Evolutionary conservation across 1,139 yeast genomes (phyloP).

Genomic region (Pichia sp.): DNA sequence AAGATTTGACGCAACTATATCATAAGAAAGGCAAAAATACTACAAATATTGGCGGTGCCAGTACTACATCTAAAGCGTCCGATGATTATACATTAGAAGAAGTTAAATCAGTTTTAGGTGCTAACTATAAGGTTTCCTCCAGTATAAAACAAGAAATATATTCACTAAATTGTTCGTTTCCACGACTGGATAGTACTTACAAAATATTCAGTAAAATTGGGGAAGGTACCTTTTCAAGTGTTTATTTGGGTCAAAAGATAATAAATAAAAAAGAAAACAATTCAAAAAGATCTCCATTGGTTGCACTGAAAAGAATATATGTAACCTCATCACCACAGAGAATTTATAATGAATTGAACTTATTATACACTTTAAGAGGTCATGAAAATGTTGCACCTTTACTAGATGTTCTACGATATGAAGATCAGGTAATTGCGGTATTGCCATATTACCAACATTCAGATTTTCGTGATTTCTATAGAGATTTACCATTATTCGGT

Average conservation of each 20-base stretch:
- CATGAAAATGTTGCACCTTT: conserved; percentile 79
- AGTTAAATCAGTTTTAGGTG: conserved; percentile 3
- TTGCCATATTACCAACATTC: conserved; percentile 88
- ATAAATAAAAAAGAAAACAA: conserved; percentile 2
- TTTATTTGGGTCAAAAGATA: conserved; percentile 65
- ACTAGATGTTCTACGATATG: conserved; percentile 76
- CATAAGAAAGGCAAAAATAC: not conserved
- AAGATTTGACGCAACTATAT: not conserved
- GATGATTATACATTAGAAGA: conserved; percentile 10
- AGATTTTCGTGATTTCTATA: conserved; percentile 81
- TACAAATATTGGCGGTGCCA: not conserved
- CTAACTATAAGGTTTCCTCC: conserved; percentile 30
- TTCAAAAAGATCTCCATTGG: conserved; percentile 35
- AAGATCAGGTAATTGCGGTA: conserved; percentile 90
- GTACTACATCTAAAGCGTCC: conserved; percentile 6
- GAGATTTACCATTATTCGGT: conserved; percentile 73
- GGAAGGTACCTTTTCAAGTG: conserved; percentile 90
- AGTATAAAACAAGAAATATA: conserved; percentile 64
- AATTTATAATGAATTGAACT: conserved; percentile 77
- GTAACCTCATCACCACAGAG: conserved; percentile 94
- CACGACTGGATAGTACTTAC: conserved; percentile 53
- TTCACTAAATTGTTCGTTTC: conserved; percentile 57
- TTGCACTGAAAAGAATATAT: conserved; percentile 88
- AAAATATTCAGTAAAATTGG: conserved; percentile 80
- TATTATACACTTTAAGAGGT: conserved; percentile 63